Evolutionary conservation across 2,329 filamentous ascomycete species (phyloP), one percentile per base, ranked within the genome.

Genomic region (Cladosporium sphaerospermum): DNA sequence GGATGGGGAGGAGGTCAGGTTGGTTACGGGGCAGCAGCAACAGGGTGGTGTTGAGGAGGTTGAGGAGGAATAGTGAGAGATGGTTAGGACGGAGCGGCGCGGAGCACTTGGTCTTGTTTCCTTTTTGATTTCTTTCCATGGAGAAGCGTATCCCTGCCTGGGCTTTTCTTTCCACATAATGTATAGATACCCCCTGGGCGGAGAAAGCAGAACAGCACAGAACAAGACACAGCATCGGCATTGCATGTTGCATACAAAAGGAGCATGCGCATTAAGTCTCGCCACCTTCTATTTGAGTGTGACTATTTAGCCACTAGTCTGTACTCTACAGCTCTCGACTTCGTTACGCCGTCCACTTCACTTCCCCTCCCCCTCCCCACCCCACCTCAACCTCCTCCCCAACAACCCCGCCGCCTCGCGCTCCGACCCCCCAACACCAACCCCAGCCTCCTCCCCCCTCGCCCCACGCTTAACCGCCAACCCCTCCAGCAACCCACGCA

Each of bases 1-100:
- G 60, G 71, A 53, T 44, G 67, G 73, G 46, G 75, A 80, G 55
- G 79, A 83, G 59, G 71, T 79, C 43, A 70, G 77, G 45, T 67
- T 80, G 57, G 59, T 67, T 6, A 57, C 61, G 45, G 33, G 23
- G 39, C 23, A 44, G 11, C 5, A 28, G 16, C n/a, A 13, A 9
- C 9, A 40, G 34, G 33, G n/a, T 10, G 11, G 6, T 10, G 42
- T 46, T 9, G 50, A 33, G 14, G 42, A 45, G 10, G 50, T 14
- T 11, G 47, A 43, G 40, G 47, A 50, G 6, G n/a, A 7, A 28
- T 4, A n/a, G 16, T 18, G 16, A 18, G 16, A 18, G 45, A n/a
- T 28, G 10, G 3, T 14, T n/a, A 9, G 11, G 4, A 7, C 13
- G 33, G 41, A 13, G 18, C 23, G 23, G 23, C 23, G 23, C 7